phyloP scores from a whole-genome alignment of 1,284 basidiomycete genomes.

The Marasmius oreades region DNA sequence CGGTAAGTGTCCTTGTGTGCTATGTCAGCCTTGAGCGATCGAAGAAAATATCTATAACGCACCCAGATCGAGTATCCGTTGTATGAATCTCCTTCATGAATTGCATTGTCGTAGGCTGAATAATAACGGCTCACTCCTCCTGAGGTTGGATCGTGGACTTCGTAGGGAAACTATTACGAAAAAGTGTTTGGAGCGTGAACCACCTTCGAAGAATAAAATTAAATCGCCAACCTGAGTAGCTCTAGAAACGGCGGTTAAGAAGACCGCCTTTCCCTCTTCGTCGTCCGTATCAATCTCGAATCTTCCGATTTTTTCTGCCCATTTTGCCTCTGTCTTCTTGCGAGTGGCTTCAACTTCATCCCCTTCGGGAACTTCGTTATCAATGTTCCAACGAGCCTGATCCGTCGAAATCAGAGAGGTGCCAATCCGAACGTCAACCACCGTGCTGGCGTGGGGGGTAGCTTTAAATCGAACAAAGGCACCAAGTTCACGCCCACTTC shows the following conservation, averaged over 20 bases:
- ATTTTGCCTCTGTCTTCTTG: constrained; percentile 48
- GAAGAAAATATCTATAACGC: constrained; percentile 12
- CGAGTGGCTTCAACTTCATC: constrained; percentile 62
- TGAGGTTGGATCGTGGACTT: constrained; percentile 56
- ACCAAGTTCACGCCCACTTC: constrained; percentile 45
- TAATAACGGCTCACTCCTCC: constrained; percentile 52
- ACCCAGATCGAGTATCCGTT: constrained; percentile 86
- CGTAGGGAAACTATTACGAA: constrained; percentile 66
- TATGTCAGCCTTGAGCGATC: not conserved
- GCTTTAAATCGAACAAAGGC: constrained; percentile 55
- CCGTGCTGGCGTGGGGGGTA: not conserved
- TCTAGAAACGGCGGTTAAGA: constrained; percentile 69
- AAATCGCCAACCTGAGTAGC: constrained; percentile 49
- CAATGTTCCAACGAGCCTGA: constrained; percentile 65
- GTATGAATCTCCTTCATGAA: constrained; percentile 68
- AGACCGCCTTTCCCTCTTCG: constrained; percentile 49
- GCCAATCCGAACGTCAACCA: constrained; percentile 65
- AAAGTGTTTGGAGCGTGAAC: no score
- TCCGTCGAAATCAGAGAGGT: constrained; percentile 78
- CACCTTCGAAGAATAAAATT: no score
- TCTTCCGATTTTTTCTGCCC: constrained; percentile 71
- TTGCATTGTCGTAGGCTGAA: constrained; percentile 66
- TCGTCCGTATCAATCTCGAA: constrained; percentile 52
- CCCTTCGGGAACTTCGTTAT: constrained; percentile 61
- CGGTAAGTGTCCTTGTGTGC: constrained; percentile 66